Conservation (phyloP, 2,329 filamentous ascomycete species). For the Cordyceps pruinosa region DNA sequence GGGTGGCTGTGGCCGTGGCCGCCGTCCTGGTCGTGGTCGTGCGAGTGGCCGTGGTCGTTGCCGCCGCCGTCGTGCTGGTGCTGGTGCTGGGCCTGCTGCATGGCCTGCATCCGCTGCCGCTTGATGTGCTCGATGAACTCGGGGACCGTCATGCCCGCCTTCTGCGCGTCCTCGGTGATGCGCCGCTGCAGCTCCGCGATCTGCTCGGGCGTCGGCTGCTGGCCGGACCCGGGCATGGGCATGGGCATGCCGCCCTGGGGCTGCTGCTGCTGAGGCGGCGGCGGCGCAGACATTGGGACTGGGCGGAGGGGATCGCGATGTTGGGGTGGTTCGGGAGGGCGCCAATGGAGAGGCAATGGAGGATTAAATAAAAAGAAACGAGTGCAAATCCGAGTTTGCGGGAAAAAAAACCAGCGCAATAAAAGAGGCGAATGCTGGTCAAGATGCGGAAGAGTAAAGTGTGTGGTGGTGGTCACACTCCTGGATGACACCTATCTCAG, state of each 20-base stretch:
- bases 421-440: constrained; percentile 1
- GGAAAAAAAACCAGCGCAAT: neutral
- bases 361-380: neutral
- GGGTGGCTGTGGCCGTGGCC: constrained; percentile 27
- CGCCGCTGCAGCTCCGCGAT: constrained; percentile 78
- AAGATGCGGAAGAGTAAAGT: neutral
- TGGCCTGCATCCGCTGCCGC: constrained; percentile 45
- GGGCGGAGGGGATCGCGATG: no score
- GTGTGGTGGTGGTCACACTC: constrained; percentile 5
- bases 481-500: constrained; percentile 15
- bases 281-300: constrained; percentile 12
- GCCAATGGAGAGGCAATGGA: neutral
- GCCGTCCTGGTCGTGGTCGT: constrained; percentile 21
- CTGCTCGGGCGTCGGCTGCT: constrained; percentile 71
- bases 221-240: constrained; percentile 31
- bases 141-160: constrained; percentile 75
- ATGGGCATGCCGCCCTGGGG: constrained; percentile 24
- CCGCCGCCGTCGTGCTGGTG: constrained; percentile 22
- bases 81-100: constrained; percentile 35
- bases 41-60: constrained; percentile 22
- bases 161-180: constrained; percentile 73
- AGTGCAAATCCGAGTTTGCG: neutral
- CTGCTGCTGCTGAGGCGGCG: constrained; percentile 14
- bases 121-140: constrained; percentile 71
- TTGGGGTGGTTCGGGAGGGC: neutral